These are phyloP conservation scores for Trematosphaeria pertusa DNA, from an alignment of 2,329 filamentous ascomycete species.

Conservation along the genomic window DNA sequence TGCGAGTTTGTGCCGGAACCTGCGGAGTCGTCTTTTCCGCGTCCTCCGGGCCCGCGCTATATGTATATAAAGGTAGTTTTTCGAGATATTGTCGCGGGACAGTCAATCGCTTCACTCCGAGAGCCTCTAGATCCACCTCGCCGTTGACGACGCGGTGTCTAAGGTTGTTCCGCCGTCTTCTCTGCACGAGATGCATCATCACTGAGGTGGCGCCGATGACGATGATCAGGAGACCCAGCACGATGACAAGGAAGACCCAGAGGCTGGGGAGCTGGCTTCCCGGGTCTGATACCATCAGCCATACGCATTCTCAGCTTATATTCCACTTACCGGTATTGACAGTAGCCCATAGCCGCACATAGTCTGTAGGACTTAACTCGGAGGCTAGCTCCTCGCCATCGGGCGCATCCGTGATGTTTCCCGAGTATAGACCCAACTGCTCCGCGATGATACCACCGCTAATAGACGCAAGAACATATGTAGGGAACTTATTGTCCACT, in stretches of 20 bases:
- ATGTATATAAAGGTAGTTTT: constrained; percentile 79
- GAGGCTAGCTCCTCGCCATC: constrained; percentile 47
- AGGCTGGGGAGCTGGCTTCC: constrained; percentile 71
- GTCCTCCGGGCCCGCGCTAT: constrained; percentile 51
- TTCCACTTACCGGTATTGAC: constrained; percentile 54
- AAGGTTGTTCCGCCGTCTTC: constrained; percentile 71
- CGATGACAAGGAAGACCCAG: constrained; percentile 78
- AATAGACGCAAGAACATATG: constrained; percentile 79
- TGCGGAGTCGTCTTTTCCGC: constrained; percentile 26
- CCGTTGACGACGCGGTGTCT: constrained; percentile 75
- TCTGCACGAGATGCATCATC: constrained; percentile 79
- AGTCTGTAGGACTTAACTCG: constrained; percentile 51
- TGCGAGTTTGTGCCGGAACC: constrained; percentile 13
- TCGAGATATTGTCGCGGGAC: constrained; percentile 76
- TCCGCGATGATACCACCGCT: constrained; percentile 73
- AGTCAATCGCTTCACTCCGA: constrained; percentile 82
- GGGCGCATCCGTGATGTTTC: constrained; percentile 65
- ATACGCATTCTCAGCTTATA: constrained; percentile 16
- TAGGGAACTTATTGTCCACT: constrained; percentile 72
- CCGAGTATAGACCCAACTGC: constrained; percentile 78
- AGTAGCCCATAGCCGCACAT: constrained; percentile 59
- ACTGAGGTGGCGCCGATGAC: constrained; percentile 73
- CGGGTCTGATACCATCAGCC: constrained; percentile 43
- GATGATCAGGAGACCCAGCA: constrained; percentile 73
- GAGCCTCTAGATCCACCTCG: constrained; percentile 83